Percentiles rank a stretch among this genome's conserved stretches.
Evolutionary conservation across 2,329 filamentous ascomycete species (phyloP).

Genomic region (Myriosclerotinia duriaeana): DNA sequence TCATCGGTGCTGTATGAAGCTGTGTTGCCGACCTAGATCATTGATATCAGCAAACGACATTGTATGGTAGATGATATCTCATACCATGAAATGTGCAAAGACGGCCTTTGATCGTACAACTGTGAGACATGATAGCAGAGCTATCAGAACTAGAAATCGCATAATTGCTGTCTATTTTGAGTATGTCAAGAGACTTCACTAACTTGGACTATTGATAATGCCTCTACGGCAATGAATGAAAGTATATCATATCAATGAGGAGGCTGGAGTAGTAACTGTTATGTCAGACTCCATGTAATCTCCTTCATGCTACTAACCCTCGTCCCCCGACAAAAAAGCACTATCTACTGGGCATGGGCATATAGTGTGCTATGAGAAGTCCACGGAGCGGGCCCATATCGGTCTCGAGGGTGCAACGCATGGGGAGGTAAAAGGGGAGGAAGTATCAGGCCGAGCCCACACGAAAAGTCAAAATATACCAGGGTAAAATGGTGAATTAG

Average conservation of each 20-base stretch:
- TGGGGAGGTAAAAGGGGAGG: no score
- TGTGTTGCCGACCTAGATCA: neutral
- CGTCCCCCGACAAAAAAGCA: neutral
- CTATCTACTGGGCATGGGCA: neutral
- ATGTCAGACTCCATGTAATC: neutral
- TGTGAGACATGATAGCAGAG: neutral
- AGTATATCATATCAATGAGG: conserved; percentile 4
- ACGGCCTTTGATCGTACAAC: neutral
- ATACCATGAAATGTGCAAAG: conserved; percentile 1
- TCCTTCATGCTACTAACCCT: neutral
- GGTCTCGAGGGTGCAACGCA: neutral
- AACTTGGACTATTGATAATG: neutral
- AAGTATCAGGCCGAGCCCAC: no score
- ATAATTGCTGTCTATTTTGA: neutral
- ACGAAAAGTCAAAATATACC: no score
- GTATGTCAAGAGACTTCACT: neutral
- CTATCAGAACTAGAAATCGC: neutral
- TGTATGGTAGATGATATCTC: neutral
- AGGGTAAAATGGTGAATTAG: no score
- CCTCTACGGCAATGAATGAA: neutral
- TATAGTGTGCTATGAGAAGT: neutral
- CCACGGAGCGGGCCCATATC: neutral
- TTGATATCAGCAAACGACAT: neutral
- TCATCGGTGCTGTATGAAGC: conserved; percentile 5
- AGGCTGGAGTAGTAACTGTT: neutral